Evolutionary conservation across 345 rosid genomes (phyloP), one percentile per base, ranked within the genome.

Genomic region (Pistacia vera): DNA sequence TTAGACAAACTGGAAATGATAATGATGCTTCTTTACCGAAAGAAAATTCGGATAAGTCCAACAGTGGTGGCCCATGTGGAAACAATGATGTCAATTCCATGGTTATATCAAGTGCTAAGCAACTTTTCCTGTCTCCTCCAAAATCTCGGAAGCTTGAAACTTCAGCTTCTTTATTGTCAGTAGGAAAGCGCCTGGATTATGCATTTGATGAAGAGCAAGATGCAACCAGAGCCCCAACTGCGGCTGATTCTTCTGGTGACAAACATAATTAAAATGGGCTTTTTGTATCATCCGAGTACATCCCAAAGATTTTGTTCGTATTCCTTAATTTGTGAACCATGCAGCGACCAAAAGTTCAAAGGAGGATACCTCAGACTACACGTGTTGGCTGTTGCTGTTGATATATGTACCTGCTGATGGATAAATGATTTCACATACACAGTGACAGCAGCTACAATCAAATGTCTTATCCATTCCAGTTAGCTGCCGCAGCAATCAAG

Each of bases 71-170:
- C 44, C 8, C 8, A 8, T n/a, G 51, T 38, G 9, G 12, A 10
- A 36, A 9, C 7, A 5, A 16, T 64, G 68, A 38, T 8, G 46
- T 3, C 9, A 20, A 12, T 33, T 36, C 18, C 22, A 2, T 62
- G 41, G 41, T 48, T 20, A 38, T 22, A 14, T 65, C 63, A 41
- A 38, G 20, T 30, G 66, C 38, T 18, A 61, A 62, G 61, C 46
- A 66, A 64, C 81, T 59, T 28, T n/a, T 64, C 13, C 36, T 3
- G 57, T 76, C n/a, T n/a, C 73, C 82, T 38, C 18, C 60, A 4
- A 79, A 76, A 75, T 77, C 69, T n/a, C 65, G 33, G n/a, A 80
- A 72, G 77, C 75, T 74, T 46, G 74, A 75, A 60, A 55, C 48
- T 28, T 18, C 54, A 17, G 49, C 22, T 4, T 35, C 28, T 20